phyloP scores from a whole-genome alignment of 495 filamentous ascomycete species.

The Aspergillus cristatus region DNA sequence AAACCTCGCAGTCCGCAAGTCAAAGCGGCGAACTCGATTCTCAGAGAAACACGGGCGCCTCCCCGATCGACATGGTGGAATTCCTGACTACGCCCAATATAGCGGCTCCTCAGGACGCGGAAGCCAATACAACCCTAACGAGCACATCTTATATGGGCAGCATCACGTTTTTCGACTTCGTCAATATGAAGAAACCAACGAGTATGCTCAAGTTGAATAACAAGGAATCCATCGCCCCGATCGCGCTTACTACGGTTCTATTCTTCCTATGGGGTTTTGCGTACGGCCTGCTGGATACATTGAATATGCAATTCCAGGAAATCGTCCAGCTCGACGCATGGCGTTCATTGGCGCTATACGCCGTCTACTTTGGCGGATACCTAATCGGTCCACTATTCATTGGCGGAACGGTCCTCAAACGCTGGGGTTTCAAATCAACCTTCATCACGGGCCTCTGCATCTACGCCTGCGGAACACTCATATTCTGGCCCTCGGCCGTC shows the following conservation, averaged over 20 bases:
- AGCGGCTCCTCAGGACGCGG: slow-evolving; percentile 17
- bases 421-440: slow-evolving; percentile 58
- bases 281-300: slow-evolving; percentile 68
- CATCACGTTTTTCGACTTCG: slow-evolving; percentile 67
- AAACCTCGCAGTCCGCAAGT: slow-evolving; percentile 4
- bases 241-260: slow-evolving; percentile 58
- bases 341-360: slow-evolving; percentile 50
- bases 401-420: slow-evolving; percentile 47
- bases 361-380: slow-evolving; percentile 58
- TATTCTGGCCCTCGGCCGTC: slow-evolving; percentile 67
- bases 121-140: slow-evolving; percentile 22
- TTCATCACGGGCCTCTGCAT: slow-evolving; percentile 56
- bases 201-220: slow-evolving; percentile 62
- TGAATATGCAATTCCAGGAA: slow-evolving; percentile 53
- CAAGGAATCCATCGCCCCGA: slow-evolving; percentile 46
- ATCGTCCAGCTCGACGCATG: slow-evolving; percentile 37
- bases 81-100: slow-evolving; percentile 22
- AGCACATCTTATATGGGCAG: slow-evolving; percentile 22
- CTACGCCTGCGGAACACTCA: slow-evolving; percentile 54
- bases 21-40: slow-evolving; percentile 3
- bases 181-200: slow-evolving; percentile 68
- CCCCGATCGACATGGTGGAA: slow-evolving; percentile 23
- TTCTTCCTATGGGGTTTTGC: slow-evolving; percentile 87
- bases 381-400: slow-evolving; percentile 48
- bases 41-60: slow-evolving; percentile 7